Base-by-base conservation (phyloP, 2,329 filamentous ascomycete species). In the Pezicula carpinea region DNA sequence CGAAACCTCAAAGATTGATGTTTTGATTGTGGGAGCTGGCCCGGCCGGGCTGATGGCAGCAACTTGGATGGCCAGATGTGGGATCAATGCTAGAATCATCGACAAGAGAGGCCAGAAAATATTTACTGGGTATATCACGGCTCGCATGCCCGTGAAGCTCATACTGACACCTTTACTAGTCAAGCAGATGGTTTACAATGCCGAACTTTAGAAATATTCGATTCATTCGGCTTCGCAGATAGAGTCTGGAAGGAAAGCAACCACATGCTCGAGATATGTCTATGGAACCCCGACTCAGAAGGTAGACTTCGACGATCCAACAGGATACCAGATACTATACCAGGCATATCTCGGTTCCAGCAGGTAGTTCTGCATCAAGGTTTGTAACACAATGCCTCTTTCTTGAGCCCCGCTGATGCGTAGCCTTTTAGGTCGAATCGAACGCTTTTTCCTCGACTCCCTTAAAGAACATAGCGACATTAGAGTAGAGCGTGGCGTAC, bases 351-450 rank as follows among this genome's bases (percentile, higher is more conserved):
- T 18, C 74, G 76, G 5, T 86, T 85, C 53, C 77, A 80, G 46
- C 77, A 88, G 59, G 76, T 81, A 3, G 79, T 86, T 4, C 63
- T 90, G 33, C 84, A 87, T 55, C 85, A 89, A 64, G 85, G 83
- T 49, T 39, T 5, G 21, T 39, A 6, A 3, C n/a, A 4, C 44
- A 32, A 18, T 42, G 6, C 11, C 13, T 10, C 14, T 31, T 15
- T 26, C 11, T 38, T 44, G 15, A 43, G 1, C 18, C n/a, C 17
- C 11, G 17, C 6, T 39, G 7, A 21, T 13, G n/a, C 11, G 13
- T 15, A 38, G 13, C 8, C 3, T 39, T 5, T 11, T 14, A 58
- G 54, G 55, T 11, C 76, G 83, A 1, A 80, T 88, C 50, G 85
- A 89, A 59, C 69, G 74, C 1, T 84, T 83, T 60, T 82, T 86